These are phyloP conservation scores for Aspergillus sergii DNA, from an alignment of 2,329 filamentous ascomycete species.

Conservation along the genomic window DNA sequence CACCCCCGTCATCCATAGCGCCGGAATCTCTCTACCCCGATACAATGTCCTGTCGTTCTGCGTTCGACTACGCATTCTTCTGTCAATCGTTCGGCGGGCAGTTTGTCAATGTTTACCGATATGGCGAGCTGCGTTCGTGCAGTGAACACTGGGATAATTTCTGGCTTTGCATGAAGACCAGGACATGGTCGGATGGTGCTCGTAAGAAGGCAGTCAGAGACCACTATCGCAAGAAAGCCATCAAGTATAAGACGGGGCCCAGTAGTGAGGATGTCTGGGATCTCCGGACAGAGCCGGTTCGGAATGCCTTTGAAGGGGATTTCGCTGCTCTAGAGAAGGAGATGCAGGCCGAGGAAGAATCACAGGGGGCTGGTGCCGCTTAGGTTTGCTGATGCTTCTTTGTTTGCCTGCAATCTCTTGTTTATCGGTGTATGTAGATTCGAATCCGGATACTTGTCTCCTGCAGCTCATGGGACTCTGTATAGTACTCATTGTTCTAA, in stretches of 20 bases:
- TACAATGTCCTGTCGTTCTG: slow-evolving; percentile 82
- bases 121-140: slow-evolving; percentile 76
- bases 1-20: slow-evolving; percentile 45
- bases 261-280: slow-evolving; percentile 94
- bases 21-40: slow-evolving; percentile 74
- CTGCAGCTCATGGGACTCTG: not conserved
- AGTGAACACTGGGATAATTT: slow-evolving; percentile 88
- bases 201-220: slow-evolving; percentile 64
- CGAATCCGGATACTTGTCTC: not conserved
- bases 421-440: not conserved
- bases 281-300: slow-evolving; percentile 65
- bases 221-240: slow-evolving; percentile 68
- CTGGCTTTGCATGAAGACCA: slow-evolving; percentile 94
- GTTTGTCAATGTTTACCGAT: slow-evolving; percentile 88
- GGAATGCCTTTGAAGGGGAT: slow-evolving; percentile 51
- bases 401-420: not conserved
- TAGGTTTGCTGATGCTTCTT: not conserved
- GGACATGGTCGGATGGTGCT: slow-evolving; percentile 61
- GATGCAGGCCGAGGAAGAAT: slow-evolving; percentile 47
- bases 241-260: slow-evolving; percentile 67
- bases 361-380: slow-evolving; percentile 24
- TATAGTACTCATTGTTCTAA: not conserved
- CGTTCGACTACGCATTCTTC: slow-evolving; percentile 92
- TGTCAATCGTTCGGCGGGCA: slow-evolving; percentile 91
- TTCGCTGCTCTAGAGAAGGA: slow-evolving; percentile 46